Conservation (phyloP, 208 protist species). For the Trypanosoma caninum region DNA sequence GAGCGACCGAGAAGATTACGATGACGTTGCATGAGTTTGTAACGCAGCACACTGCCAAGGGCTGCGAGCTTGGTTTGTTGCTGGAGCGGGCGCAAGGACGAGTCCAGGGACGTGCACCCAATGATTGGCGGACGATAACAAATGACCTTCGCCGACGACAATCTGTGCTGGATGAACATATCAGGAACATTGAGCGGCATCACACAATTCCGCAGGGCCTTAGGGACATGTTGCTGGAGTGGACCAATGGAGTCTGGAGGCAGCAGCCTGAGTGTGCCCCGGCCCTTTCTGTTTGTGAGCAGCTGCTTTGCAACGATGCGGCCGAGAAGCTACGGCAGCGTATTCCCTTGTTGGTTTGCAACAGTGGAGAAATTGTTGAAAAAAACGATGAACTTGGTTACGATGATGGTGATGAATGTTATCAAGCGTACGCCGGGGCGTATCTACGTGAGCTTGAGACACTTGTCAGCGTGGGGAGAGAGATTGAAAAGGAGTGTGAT, state of each 20-base stretch:
- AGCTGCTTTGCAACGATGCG: slow-evolving; percentile 14
- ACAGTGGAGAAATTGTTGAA: no score
- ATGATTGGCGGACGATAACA: slow-evolving; percentile 39
- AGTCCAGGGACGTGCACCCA: slow-evolving; percentile 31
- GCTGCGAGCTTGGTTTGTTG: slow-evolving; percentile 35
- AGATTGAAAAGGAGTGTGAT: slow-evolving; percentile 17
- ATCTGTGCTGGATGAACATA: slow-evolving; percentile 24
- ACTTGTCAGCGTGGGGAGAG: not conserved
- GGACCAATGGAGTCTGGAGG: slow-evolving; percentile 31
- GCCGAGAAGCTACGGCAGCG: no score
- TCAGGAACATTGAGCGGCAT: slow-evolving; percentile 24
- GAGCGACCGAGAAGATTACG: slow-evolving; percentile 31
- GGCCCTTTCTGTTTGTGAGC: slow-evolving; percentile 22
- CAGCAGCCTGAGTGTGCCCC: slow-evolving; percentile 31
- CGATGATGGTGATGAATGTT: not conserved
- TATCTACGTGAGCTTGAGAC: slow-evolving; percentile 11
- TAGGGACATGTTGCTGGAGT: slow-evolving; percentile 24
- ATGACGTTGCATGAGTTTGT: slow-evolving; percentile 34
- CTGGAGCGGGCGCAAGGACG: slow-evolving; percentile 31
- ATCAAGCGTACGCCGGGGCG: not conserved
- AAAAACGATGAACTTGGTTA: not conserved
- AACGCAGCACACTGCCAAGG: slow-evolving; percentile 20
- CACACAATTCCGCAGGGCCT: slow-evolving; percentile 17
- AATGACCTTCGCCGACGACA: slow-evolving; percentile 40
- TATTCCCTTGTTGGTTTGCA: no score